Evolutionary conservation across 345 rosid species (phyloP), one percentile per base, ranked within the genome.

Genomic region (Arabis hirsuta): DNA sequence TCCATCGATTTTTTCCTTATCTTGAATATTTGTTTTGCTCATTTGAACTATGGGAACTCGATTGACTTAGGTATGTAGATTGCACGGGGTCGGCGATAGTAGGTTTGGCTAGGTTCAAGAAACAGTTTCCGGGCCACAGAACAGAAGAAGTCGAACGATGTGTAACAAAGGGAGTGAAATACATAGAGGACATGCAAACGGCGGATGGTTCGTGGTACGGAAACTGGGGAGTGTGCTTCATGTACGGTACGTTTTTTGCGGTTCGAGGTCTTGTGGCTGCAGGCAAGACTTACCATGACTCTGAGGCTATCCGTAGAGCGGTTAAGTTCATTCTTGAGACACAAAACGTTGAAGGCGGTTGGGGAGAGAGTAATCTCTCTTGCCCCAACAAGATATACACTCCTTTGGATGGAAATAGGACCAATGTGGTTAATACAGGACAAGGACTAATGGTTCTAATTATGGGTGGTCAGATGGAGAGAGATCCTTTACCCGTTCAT

Each of bases 151-250:
- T 87, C 14, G 84, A 84, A 5, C 71, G 43, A 47, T 83, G 76
- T 82, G 72, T 87, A 1, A 3, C 8, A 3, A 87, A 76, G 7
- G 91, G 80, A 3, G 78, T 68, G 0, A 12, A 56, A 5, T 87
- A 72, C 62, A 48, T 87, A 5, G 82, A 83, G 55, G 13, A 65
- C 64, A 51, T 79, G 48, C 91, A 84, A 72, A 85, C 54, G 43
- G 55, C 70, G 0, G 86, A 87, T 9, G 91, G 91, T 34, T 84
- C 86, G 45, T 87, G 91, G 89, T 85, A 59, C 7, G 91, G 88
- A 4, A 81, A 68, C 19, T 83, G 88, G 91, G 91, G 91, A 12
- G 80, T 84, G 24, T 84, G 88, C 71, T 84, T 82, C 73, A 81
- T 84, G 4, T 86, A 82, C 36, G 88, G 85, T 2, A 81, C 83